Evolutionary conservation across 1,284 basidiomycete genomes (phyloP).

Genomic region (Ceratobasidium sp.): DNA sequence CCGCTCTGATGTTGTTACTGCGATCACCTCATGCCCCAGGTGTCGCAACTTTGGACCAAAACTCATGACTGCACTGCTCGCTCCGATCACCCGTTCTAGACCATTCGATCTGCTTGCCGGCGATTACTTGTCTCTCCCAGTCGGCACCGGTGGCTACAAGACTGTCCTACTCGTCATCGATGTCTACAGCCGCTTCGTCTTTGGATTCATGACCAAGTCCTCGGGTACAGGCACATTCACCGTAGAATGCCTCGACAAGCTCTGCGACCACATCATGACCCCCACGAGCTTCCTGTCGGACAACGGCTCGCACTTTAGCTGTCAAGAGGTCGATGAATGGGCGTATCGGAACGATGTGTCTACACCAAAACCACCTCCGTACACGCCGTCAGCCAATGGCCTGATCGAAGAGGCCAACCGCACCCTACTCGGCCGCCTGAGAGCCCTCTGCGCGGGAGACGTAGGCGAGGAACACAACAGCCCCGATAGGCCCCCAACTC

Average conservation of each 20-base stretch:
- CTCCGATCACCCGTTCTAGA: constrained; percentile 29
- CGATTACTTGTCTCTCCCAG: constrained; percentile 45
- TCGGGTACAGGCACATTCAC: constrained; percentile 54
- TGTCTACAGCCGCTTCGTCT: constrained; percentile 40
- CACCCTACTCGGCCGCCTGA: constrained; percentile 53
- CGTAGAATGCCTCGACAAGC: constrained; percentile 49
- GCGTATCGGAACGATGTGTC: constrained; percentile 53
- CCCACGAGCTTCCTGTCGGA: constrained; percentile 59
- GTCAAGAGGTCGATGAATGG: constrained; percentile 54
- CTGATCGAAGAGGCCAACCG: constrained; percentile 57
- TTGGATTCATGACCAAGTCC: constrained; percentile 49
- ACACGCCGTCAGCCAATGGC: constrained; percentile 60
- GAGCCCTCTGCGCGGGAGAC: constrained; percentile 56
- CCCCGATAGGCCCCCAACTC: neutral
- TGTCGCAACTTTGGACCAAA: constrained; percentile 46
- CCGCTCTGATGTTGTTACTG: constrained; percentile 27
- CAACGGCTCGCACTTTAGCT: constrained; percentile 59
- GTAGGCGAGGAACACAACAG: constrained; percentile 51
- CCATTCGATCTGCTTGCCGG: constrained; percentile 43
- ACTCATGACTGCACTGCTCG: constrained; percentile 20
- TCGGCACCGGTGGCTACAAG: constrained; percentile 32
- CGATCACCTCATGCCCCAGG: constrained; percentile 30
- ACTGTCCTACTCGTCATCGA: constrained; percentile 41
- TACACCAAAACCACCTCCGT: constrained; percentile 54
- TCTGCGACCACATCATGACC: constrained; percentile 52